Evolutionary conservation across 768 basidiomycete species (phyloP).

Genomic region (Albatrellus ellisii): DNA sequence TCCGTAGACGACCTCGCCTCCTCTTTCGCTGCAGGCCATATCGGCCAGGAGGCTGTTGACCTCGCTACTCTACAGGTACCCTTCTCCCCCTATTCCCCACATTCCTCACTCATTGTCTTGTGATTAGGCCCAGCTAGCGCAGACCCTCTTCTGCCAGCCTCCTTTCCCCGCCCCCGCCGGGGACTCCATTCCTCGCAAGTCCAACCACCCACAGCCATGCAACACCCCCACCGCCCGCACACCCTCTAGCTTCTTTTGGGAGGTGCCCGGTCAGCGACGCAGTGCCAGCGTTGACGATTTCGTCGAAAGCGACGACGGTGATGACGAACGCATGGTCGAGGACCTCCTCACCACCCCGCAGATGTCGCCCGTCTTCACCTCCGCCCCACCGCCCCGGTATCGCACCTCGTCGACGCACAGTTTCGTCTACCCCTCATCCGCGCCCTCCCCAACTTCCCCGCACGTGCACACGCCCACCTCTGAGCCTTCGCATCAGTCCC

Average conservation of each 20-base stretch:
- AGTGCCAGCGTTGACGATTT: constrained; percentile 13
- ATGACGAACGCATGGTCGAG: constrained; percentile 31
- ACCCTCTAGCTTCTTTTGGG: constrained; percentile 19
- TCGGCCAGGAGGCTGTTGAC: constrained; percentile 40
- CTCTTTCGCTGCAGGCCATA: constrained; percentile 32
- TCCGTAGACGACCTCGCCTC: constrained; percentile 40
- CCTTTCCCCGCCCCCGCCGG: constrained; percentile 9
- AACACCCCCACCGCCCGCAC: constrained; percentile 27
- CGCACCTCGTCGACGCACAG: no score
- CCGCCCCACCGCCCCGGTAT: constrained; percentile 2
- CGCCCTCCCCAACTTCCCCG: constrained; percentile 10
- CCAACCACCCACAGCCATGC: constrained; percentile 25
- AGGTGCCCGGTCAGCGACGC: constrained; percentile 3
- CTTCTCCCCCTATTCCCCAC: constrained; percentile 13
- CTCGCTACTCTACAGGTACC: constrained; percentile 33
- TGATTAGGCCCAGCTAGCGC: constrained; percentile 31
- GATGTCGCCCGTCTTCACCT: constrained; percentile 2
- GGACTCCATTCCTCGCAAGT: constrained; percentile 19
- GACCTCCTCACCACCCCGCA: constrained; percentile 26
- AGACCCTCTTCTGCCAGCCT: constrained; percentile 27
- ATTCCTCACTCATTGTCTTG: constrained; percentile 1
- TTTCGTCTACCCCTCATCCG: no score
- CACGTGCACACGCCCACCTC: constrained; percentile 16
- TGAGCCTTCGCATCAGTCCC: constrained; percentile 13
- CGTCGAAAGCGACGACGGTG: constrained; percentile 26